These are phyloP conservation scores for Cytospora mali DNA, from an alignment of 2,329 filamentous ascomycete species.

Conservation along the genomic window DNA sequence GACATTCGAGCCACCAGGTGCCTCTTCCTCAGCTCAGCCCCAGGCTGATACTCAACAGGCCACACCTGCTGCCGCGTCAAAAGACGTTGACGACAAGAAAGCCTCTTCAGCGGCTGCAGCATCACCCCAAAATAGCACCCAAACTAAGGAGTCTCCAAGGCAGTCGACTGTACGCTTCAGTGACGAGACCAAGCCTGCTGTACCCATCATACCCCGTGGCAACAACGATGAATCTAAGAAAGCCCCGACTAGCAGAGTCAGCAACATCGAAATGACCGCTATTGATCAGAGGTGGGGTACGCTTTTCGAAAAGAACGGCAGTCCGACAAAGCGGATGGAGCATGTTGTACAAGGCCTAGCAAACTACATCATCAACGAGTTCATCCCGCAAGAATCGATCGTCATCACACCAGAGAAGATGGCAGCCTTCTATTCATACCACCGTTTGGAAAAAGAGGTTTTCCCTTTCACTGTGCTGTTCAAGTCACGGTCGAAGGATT, in stretches of 20 bases:
- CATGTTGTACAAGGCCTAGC: constrained; percentile 76
- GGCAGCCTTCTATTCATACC: constrained; percentile 70
- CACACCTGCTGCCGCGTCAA: constrained; percentile 3
- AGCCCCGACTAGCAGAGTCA: constrained; percentile 2
- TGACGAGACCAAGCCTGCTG: constrained; percentile 24
- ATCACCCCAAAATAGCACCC: not conserved
- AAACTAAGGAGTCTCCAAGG: constrained; percentile 9
- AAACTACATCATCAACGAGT: constrained; percentile 71
- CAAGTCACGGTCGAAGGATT: constrained; percentile 42
- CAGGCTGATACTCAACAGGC: constrained; percentile 1
- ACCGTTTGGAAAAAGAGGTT: constrained; percentile 64
- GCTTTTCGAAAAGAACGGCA: constrained; percentile 69
- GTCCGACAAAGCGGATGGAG: constrained; percentile 67
- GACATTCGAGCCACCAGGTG: constrained; percentile 2
- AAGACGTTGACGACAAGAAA: constrained; percentile 17
- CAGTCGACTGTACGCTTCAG: constrained; percentile 26
- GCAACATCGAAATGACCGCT: constrained; percentile 52
- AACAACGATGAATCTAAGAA: constrained; percentile 5
- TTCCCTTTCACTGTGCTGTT: constrained; percentile 71
- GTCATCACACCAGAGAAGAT: constrained; percentile 79
- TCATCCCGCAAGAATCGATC: constrained; percentile 66
- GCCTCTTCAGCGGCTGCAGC: constrained; percentile 8
- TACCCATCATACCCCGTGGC: constrained; percentile 3
- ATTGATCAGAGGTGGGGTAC: constrained; percentile 76
- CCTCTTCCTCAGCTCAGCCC: constrained; percentile 12